Evolutionary conservation across 208 protist species (phyloP), one percentile per base, ranked within the genome.

Genomic region (Wallacemonas sp.): DNA sequence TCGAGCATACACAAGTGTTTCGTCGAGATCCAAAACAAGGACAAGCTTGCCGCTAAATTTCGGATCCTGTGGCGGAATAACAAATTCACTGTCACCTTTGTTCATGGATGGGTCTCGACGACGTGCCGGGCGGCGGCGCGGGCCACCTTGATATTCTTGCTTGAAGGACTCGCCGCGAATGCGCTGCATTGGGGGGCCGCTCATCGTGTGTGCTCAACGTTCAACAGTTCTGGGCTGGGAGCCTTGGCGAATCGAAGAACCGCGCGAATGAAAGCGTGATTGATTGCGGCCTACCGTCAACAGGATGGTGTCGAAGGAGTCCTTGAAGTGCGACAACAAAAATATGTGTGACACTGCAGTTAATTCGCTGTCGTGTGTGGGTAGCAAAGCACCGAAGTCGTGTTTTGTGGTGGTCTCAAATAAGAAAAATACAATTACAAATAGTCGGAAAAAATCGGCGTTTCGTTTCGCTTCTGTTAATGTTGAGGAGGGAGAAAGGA

Each of bases 91-190:
- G 53, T 90, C 86, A 12, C 80, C 69, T 46, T 94, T 89, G 70
- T 88, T 91, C 93, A 97, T 97, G 11, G 93, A 97, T 12, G 93
- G 90, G 33, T 93, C 93, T 27, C 93, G 86, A 34, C 84, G 84
- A 34, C 90, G 84, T 46, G 77, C 77, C 14, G 81, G 53, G 45
- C 80, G 72, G 31, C 90, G 76, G 4, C 80, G 61, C n/a, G 79
- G 78, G 15, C 64, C 77, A 14, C 79, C 80, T 73, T 97, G 93
- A 62, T 97, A 97, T 66, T 97, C 90, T 67, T 97, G 90, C 66
- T 96, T 96, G 66, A 97, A 97, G 47, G 90, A 96, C 30, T 88
- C 84, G 38, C 93, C 93, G 55, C 93, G 80, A 65, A 95, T 91
- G 27, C 93, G 82, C 44, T 97, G 93, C 26, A 63, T 70, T 59